Evolutionary conservation across 306 rosid genomes (phyloP), one percentile per base, ranked within the genome.

Genomic region (Sicyos baderoa): DNA sequence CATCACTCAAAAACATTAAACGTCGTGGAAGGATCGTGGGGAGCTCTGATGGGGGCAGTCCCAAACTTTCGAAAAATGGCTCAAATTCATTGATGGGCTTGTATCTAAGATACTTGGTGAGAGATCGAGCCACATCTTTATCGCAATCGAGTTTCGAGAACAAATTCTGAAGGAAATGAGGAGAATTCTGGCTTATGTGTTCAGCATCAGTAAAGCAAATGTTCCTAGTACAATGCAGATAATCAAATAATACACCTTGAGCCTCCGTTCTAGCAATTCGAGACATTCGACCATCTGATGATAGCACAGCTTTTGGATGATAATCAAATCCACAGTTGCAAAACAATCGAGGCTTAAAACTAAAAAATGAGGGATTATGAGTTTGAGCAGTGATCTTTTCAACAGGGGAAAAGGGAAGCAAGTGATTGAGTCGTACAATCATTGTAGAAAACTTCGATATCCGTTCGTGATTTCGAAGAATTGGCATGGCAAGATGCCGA

Each of bases 21-120:
- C 29, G 81, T 53, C 49, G 69, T 0, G 97, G 97, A 2, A 91
- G 83, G 64, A 82, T 8, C 69, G 19, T 37, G 1, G 62, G 73
- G 57, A 86, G 67, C 77, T 88, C 86, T 2, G 82, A 82, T 9
- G 78, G 85, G 7, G 50, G 53, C 73, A 91, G 60, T 15, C 96
- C 94, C 60, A 91, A 72, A 76, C 96, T 88, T 81, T 91, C 97
- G 7, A 88, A 72, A 74, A 91, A 88, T 0, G 96, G 96, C 55
- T 91, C 97, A 54, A 85, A 88, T 86, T 91, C 97, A 21, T 91
- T 88, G 15, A 91, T 79, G 44, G 94, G 96, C 71, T 88, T 69
- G 44, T 85, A 86, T 51, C 88, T 81, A 44, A 91, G 64, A 42
- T 79, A 84, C 77, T 81, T 77, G 22, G 68, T 72, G 35, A 91